Evolutionary conservation across 805 yeast genomes (phyloP).

Genomic region (Candida ascalaphidarum): DNA sequence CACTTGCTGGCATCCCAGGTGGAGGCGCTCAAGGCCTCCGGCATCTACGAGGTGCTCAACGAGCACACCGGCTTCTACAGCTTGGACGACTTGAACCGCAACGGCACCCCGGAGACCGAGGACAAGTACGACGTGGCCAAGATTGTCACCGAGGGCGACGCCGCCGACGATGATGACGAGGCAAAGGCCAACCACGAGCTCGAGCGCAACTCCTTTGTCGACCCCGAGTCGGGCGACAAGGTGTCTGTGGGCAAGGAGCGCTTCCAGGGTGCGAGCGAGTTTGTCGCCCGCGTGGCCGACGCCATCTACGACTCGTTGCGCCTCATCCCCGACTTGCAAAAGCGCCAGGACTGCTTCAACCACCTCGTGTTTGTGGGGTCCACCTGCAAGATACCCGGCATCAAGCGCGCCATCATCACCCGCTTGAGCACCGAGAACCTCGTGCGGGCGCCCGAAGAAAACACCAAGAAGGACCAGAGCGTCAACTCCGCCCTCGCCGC

Average conservation of each 20-base stretch:
- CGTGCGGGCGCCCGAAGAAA: conserved; percentile 23
- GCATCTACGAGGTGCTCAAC: conserved; percentile 71
- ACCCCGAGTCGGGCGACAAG: conserved; percentile 42
- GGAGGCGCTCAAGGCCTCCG: conserved; percentile 65
- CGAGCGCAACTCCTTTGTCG: conserved; percentile 65
- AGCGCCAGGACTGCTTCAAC: conserved; percentile 79
- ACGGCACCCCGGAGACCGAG: conserved; percentile 44
- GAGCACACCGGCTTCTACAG: conserved; percentile 62
- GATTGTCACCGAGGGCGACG: conserved; percentile 70
- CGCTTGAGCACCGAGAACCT: conserved; percentile 50
- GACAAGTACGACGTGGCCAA: conserved; percentile 86
- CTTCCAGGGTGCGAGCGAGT: conserved; percentile 65
- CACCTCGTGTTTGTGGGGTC: conserved; percentile 73
- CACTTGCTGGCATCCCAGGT: conserved; percentile 48
- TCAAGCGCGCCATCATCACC: conserved; percentile 59
- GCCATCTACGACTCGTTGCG: conserved; percentile 45
- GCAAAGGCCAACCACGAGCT: conserved; percentile 54
- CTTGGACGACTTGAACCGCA: conserved; percentile 34
- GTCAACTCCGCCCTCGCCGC: conserved; percentile 32
- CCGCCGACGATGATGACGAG: conserved; percentile 14
- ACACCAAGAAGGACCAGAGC: conserved; percentile 11
- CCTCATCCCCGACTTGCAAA: conserved; percentile 57
- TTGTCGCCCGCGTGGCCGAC: conserved; percentile 47
- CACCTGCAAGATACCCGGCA: conserved; percentile 68
- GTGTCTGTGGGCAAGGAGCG: conserved; percentile 83